Evolutionary conservation across 2,329 filamentous ascomycete genomes (phyloP), one percentile per base, ranked within the genome.

Genomic region (Teratosphaeria destructans): DNA sequence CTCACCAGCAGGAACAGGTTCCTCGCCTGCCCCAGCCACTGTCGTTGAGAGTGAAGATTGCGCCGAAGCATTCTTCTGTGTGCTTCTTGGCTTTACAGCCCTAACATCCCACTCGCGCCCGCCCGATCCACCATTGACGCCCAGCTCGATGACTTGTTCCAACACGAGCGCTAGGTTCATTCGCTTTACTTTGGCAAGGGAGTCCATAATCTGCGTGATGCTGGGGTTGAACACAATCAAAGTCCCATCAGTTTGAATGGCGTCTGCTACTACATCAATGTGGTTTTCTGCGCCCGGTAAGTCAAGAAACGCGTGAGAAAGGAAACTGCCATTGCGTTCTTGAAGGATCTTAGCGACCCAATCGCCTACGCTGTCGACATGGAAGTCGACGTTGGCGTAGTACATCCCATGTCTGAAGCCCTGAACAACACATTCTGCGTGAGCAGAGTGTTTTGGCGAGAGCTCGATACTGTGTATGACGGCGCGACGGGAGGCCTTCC

Each of bases 401-500:
- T 94, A 94, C 58, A 89, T 79, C 1, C 87, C 88, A 26, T 82
- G 78, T 7, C 85, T 82, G 71, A 89, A 94, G 19, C 84, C 81
- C 29, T 80, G 76, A 4, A 93, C 81, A 23, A 87, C 79, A 58
- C 80, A 80, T 64, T 84, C 78, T 0, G 89, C 89, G 64, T 85
- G 82, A 14, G 77, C 74, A 5, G 86, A 85, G 74, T 88, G 83
- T 52, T 80, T 80, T 12, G 76, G 68, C 1, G 82, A 85, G 49
- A 83, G 78, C 66, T 94, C 89, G 52, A 92, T 78, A 2, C 86
- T 89, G 70, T 93, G 88, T 3, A 94, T 75, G n/a, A 93, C 74
- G 37, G 88, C 88, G 57, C 81, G 78, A 29, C 89, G 82, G 43
- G 75, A 64, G 26, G 62, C 58, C 61, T 71, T 75, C 74, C 74